These are phyloP conservation scores for Artemisia argyi DNA, from an alignment of 129 eudicot species.

Conservation along the genomic window DNA sequence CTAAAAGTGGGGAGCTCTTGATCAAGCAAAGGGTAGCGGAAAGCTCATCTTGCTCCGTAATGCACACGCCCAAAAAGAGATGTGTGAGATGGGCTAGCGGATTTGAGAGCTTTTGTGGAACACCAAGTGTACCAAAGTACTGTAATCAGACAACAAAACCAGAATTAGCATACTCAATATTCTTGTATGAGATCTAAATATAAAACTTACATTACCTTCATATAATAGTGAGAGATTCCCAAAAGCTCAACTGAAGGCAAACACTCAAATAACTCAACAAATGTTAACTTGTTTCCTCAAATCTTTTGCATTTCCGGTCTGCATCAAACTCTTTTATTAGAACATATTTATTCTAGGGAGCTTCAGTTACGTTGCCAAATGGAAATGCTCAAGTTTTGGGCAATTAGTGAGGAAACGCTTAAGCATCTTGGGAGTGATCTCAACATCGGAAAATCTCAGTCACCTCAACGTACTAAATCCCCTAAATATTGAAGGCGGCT, in stretches of 20 bases:
- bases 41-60: background rate
- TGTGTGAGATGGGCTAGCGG: background rate
- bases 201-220: conserved; percentile 4
- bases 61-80: background rate
- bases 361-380: background rate
- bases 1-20: background rate
- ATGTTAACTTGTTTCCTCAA: background rate
- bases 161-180: background rate
- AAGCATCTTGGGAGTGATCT: background rate
- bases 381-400: conserved; percentile 15
- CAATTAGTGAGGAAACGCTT: conserved; percentile 17
- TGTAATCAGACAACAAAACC: background rate
- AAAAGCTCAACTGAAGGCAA: background rate
- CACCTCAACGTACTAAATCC: conserved; percentile 22
- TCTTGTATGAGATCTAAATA: background rate
- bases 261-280: background rate
- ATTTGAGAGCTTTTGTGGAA: background rate
- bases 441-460: background rate
- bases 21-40: background rate
- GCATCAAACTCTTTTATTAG: background rate
- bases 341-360: background rate
- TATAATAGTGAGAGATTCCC: background rate
- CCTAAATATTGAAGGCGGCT: conserved; percentile 18
- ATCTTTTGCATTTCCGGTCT: background rate
- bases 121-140: background rate